These are phyloP conservation scores for Phytophthora gonapodyides DNA, from an alignment of 352 stramenopile genomes.

Conservation along the genomic window DNA sequence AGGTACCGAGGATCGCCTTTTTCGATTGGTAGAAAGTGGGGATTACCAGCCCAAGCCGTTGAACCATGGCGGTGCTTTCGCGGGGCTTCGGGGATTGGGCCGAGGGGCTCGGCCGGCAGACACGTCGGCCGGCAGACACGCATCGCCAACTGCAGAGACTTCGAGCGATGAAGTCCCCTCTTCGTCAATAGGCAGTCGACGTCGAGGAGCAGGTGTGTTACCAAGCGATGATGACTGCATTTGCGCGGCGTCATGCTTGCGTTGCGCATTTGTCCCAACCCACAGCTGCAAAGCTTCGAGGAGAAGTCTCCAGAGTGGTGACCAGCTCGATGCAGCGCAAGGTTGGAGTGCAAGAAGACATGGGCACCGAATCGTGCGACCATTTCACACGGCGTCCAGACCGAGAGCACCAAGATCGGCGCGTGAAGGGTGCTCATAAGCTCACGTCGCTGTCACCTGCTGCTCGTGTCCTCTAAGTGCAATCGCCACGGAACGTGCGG, in stretches of 20 bases:
- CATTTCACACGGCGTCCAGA: slow-evolving; percentile 6
- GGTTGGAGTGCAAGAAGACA: too few species aligned
- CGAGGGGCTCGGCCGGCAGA: background rate
- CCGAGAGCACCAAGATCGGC: too few species aligned
- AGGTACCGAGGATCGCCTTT: too few species aligned
- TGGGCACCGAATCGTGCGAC: slow-evolving; percentile 9
- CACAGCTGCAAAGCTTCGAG: slow-evolving; percentile 11
- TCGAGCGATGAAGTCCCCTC: background rate
- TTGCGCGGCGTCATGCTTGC: background rate
- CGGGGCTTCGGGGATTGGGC: too few species aligned
- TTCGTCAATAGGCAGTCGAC: too few species aligned
- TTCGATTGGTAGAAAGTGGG: too few species aligned
- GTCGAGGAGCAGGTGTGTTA: too few species aligned
- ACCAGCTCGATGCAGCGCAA: too few species aligned
- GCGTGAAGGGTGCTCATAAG: slow-evolving; percentile 13
- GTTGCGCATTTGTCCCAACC: background rate
- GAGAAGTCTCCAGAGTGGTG: background rate
- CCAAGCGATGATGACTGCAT: too few species aligned
- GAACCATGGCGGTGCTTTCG: too few species aligned
- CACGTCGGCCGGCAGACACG: slow-evolving; percentile 2
- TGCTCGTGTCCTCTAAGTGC: slow-evolving; percentile 49
- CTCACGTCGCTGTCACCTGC: background rate
- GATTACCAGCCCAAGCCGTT: too few species aligned
- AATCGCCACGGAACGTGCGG: slow-evolving; percentile 65
- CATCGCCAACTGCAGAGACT: slow-evolving; percentile 11